Base-by-base conservation (phyloP, 2,329 filamentous ascomycete species). In the Penicillium sp. region DNA sequence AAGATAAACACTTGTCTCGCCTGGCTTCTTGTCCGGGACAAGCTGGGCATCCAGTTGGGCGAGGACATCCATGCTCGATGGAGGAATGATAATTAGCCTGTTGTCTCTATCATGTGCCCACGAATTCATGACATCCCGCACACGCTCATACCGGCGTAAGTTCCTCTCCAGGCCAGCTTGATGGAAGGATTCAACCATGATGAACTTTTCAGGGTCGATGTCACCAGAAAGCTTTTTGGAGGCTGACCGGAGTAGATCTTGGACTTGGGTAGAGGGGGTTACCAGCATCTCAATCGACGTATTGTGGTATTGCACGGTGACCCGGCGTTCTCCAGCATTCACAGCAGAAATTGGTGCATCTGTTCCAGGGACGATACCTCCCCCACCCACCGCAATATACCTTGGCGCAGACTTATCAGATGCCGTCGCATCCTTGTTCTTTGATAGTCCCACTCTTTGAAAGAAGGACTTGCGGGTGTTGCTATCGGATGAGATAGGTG, bases 51-150 rank as follows among this genome's bases (percentile, higher is more conserved):
- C 82, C 6, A 96, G 76, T 24, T 63, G 61, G 7, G 54, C 51
- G 4, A 65, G 50, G 3, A 63, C 62, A 37, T 63, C 64, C 9
- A 68, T 57, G 46, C 86, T 82, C 6, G 82, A 77, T 2, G 77
- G 74, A 11, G 83, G 76, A 44, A 84, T 71, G 18, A 96, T 76
- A 14, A 86, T 70, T 11, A 97, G 74, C 6, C 78, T 76, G 60
- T 95, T 93, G 57, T 89, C 84, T 2, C 77, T 75, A 64, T 95
- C 89, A 35, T 78, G 76, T 50, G 95, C 87, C 91, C 91, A 97
- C 0, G 89, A 94, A 65, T 95, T 94, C 77, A 96, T 80, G 18
- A 95, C 80, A 60, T 95, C 88, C 49, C 88, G 81, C 26, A 97
- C 79, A 51, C 81, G 82, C 70, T 97, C 91, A 64, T 95, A 96